Conservation (phyloP, 352 stramenopile genomes). For the Globisporangium uncinulatum region DNA sequence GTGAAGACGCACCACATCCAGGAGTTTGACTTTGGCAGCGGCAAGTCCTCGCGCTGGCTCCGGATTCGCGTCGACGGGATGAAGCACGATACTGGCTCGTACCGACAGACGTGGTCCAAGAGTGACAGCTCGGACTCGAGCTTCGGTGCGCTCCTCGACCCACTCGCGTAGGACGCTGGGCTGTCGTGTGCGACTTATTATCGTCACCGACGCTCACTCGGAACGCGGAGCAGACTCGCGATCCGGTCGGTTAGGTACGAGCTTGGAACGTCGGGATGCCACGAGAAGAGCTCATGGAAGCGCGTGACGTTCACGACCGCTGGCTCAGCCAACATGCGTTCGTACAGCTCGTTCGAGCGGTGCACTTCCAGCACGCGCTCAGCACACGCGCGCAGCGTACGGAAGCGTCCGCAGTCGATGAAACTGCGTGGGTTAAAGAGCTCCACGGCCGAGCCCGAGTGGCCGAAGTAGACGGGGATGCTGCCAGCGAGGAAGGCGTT, state of each 20-base stretch:
- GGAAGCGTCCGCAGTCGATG: conserved; percentile 45
- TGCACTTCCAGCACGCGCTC: conserved; percentile 33
- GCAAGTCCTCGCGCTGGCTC: conserved; percentile 65
- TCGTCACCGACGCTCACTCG: too few species aligned
- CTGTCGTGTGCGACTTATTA: too few species aligned
- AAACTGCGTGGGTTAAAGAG: conserved; percentile 49
- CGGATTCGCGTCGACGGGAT: conserved; percentile 52
- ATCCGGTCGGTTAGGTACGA: neutral
- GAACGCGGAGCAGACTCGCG: neutral
- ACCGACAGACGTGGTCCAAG: conserved; percentile 14
- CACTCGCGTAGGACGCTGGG: conserved; percentile 15
- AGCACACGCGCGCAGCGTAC: conserved; percentile 29
- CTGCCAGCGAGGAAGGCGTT: conserved; percentile 51
- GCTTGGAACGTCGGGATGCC: conserved; percentile 2
- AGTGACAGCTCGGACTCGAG: conserved; percentile 21
- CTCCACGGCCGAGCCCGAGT: conserved; percentile 25
- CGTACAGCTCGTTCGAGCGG: conserved; percentile 25
- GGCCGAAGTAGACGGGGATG: conserved; percentile 53
- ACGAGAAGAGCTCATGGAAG: conserved; percentile 17
- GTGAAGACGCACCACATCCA: conserved; percentile 74
- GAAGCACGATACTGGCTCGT: conserved; percentile 33
- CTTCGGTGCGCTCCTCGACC: conserved; percentile 26
- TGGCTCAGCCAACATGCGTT: conserved; percentile 20
- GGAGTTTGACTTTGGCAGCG: conserved; percentile 70
- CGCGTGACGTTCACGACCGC: conserved; percentile 24